A percentile compares a stretch with the other conserved stretches of the same genome.
Conservation (phyloP, 2,329 filamentous ascomycete species). For the Chaetomiaceae sp. region DNA sequence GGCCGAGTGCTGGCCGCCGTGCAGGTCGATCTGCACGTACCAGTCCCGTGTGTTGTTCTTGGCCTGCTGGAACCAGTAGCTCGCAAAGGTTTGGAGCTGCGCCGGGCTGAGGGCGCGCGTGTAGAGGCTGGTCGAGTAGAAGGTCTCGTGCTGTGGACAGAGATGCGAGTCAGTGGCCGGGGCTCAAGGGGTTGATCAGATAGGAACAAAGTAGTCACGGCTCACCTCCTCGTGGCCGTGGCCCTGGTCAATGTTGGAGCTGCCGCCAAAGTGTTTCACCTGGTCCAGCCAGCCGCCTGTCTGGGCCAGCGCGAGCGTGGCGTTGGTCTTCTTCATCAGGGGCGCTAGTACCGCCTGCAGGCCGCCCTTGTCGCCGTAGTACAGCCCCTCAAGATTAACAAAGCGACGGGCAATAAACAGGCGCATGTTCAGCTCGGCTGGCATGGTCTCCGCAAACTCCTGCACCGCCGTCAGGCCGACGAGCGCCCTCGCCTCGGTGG, state of each 20-base stretch:
- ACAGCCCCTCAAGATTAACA: conserved; percentile 36
- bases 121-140: conserved; percentile 39
- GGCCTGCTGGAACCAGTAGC: conserved; percentile 37
- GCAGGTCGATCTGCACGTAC: conserved; percentile 40
- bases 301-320: conserved; percentile 31
- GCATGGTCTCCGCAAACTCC: conserved; percentile 33
- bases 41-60: conserved; percentile 35
- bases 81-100: conserved; percentile 34
- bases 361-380: conserved; percentile 34
- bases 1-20: conserved; percentile 38
- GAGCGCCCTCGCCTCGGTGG: conserved; percentile 25
- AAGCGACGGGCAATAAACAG: conserved; percentile 34
- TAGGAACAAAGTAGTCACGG: no score
- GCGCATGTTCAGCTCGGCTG: conserved; percentile 39
- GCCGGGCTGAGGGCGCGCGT: conserved; percentile 34
- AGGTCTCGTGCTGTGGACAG: conserved; percentile 41
- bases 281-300: conserved; percentile 31
- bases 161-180: no score
- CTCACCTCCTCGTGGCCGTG: conserved; percentile 28
- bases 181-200: no score
- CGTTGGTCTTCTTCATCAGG: conserved; percentile 32
- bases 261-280: conserved; percentile 31
- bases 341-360: conserved; percentile 32
- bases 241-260: conserved; percentile 29
- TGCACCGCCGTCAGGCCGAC: conserved; percentile 30